A percentile compares a stretch with the other conserved stretches of the same genome.
Conservation (phyloP, 2,329 filamentous ascomycete species). For the Arachnopeziza araneosa region DNA sequence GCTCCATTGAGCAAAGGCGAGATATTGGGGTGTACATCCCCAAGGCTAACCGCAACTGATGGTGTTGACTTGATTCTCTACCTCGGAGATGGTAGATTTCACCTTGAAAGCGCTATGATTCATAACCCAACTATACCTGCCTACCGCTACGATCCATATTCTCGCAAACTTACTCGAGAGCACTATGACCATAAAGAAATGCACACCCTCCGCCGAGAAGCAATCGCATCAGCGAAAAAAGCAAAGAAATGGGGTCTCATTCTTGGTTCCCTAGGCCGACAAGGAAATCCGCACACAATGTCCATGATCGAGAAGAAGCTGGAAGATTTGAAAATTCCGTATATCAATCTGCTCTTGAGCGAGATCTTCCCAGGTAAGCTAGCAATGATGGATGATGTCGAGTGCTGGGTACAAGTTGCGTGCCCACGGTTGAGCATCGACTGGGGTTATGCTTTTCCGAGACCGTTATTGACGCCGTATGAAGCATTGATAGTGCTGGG, state of each 20-base stretch:
- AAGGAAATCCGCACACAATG: conserved; percentile 94
- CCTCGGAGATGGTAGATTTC: conserved; percentile 87
- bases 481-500: conserved; percentile 90
- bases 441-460: conserved; percentile 94
- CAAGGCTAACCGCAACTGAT: conserved; percentile 53
- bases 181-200: conserved; percentile 90
- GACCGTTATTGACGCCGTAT: conserved; percentile 86
- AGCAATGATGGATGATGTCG: conserved; percentile 87
- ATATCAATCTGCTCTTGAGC: conserved; percentile 78
- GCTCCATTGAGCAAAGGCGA: conserved; percentile 89
- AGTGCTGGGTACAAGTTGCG: conserved; percentile 97
- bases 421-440: conserved; percentile 97
- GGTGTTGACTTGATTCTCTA: conserved; percentile 76
- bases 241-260: conserved; percentile 94
- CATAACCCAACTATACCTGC: conserved; percentile 88
- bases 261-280: conserved; percentile 82
- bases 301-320: conserved; percentile 76
- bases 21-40: conserved; percentile 95
- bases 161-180: conserved; percentile 83
- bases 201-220: conserved; percentile 70
- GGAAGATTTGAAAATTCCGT: conserved; percentile 65
- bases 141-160: conserved; percentile 96
- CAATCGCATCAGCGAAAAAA: conserved; percentile 67
- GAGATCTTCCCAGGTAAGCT: conserved; percentile 97
- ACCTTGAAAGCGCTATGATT: conserved; percentile 98